Evolutionary conservation across 108 stramenopile genomes (phyloP).

Genomic region (Stephanodiscus triporus): DNA sequence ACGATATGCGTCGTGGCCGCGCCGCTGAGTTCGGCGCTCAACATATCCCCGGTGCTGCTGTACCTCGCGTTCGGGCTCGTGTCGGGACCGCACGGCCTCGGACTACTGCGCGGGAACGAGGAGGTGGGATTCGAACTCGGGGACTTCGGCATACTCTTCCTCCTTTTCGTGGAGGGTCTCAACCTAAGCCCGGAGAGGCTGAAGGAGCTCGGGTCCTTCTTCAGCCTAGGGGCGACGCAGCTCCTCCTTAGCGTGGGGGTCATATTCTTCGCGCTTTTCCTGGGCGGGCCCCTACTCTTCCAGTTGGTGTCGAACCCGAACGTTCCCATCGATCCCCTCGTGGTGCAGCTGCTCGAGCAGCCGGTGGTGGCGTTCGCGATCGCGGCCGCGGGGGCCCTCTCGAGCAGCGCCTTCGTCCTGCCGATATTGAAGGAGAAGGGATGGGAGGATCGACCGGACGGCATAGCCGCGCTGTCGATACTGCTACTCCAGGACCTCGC

Average conservation of each 20-base stretch:
- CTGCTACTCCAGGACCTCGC: constrained; percentile 76
- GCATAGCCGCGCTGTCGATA: constrained; percentile 68
- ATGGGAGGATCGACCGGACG: constrained; percentile 65
- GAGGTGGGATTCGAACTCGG: constrained; percentile 67
- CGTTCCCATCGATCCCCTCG: constrained; percentile 60
- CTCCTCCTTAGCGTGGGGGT: constrained; percentile 57
- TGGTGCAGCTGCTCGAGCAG: constrained; percentile 62
- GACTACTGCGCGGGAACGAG: constrained; percentile 51
- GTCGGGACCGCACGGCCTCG: constrained; percentile 66
- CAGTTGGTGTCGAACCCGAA: constrained; percentile 56
- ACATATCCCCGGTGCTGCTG: constrained; percentile 59
- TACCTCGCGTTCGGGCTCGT: constrained; percentile 63
- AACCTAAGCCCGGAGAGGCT: constrained; percentile 62
- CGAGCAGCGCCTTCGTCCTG: constrained; percentile 67
- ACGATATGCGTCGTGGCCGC: constrained; percentile 59
- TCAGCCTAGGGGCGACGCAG: constrained; percentile 62
- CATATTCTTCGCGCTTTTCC: constrained; percentile 64
- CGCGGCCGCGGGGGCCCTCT: constrained; percentile 69
- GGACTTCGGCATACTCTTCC: constrained; percentile 82
- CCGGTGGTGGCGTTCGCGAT: constrained; percentile 73
- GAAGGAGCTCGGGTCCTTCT: constrained; percentile 60
- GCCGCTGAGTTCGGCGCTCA: constrained; percentile 54
- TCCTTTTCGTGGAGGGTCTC: constrained; percentile 74
- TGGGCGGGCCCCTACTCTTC: constrained; percentile 62
- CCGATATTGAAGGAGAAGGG: constrained; percentile 72